Conservation (phyloP, 2,329 filamentous ascomycete genomes). For the Scleromitrula shiraiana region DNA sequence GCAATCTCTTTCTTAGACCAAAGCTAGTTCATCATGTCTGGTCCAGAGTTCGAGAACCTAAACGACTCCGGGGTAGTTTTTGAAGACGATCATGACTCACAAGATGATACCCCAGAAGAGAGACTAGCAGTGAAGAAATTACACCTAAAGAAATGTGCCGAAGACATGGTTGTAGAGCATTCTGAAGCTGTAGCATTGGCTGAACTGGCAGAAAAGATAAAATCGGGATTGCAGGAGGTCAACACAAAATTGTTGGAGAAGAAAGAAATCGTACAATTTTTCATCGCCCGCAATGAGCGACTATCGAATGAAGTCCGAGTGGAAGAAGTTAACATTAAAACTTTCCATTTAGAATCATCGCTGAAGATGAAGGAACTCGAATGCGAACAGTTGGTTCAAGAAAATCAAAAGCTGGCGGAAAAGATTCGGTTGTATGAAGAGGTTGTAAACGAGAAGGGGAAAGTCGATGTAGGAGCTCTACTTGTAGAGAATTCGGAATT, state of each 20-base stretch:
- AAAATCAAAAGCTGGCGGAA: slow-evolving; percentile 4
- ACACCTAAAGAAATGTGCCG: slow-evolving; percentile 4
- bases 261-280: slow-evolving; percentile 9
- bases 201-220: slow-evolving; percentile 5
- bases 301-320: slow-evolving; percentile 4
- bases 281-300: slow-evolving; percentile 4
- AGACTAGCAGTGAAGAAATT: slow-evolving; percentile 3
- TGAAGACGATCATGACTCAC: not conserved
- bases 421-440: slow-evolving; percentile 7
- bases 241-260: slow-evolving; percentile 7
- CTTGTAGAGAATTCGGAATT: slow-evolving; percentile 8
- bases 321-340: slow-evolving; percentile 7
- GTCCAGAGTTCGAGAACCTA: not conserved
- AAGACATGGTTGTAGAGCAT: slow-evolving; percentile 6
- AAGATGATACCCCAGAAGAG: not conserved
- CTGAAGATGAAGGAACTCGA: slow-evolving; percentile 2
- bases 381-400: slow-evolving; percentile 5
- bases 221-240: slow-evolving; percentile 8
- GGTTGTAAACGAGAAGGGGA: slow-evolving; percentile 7
- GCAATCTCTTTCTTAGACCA: slow-evolving; percentile 1
- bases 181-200: slow-evolving; percentile 8
- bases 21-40: not conserved
- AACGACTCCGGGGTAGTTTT: slow-evolving; percentile 1
- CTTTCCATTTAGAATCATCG: slow-evolving; percentile 4
- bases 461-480: slow-evolving; percentile 7